phyloP scores from a whole-genome alignment of 139 green algal species.

The Haematococcus lacustris region DNA sequence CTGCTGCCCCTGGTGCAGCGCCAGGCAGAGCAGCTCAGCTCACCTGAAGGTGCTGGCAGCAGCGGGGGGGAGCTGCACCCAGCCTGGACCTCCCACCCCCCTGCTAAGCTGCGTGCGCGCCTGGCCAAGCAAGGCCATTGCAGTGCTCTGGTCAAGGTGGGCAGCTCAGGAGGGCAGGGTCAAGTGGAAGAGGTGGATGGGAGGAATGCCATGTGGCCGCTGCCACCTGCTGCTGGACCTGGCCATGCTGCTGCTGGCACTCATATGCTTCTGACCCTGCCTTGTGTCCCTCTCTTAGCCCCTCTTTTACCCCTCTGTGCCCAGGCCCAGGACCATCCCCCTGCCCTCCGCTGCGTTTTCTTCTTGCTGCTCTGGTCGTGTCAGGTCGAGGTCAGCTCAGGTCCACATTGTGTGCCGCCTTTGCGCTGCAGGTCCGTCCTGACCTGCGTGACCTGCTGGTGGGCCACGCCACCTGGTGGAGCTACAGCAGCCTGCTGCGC shows the following conservation, averaged over 20 bases:
- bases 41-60: neutral
- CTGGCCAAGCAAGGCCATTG: conserved; percentile 33
- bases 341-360: too few species aligned
- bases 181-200: neutral
- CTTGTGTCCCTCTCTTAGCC: neutral
- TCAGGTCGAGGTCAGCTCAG: too few species aligned
- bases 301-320: too few species aligned
- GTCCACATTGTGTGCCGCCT: too few species aligned
- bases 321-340: too few species aligned
- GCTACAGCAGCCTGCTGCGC: conserved; percentile 48
- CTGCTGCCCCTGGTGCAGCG: conserved; percentile 14
- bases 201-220: neutral
- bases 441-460: conserved; percentile 47
- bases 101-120: conserved; percentile 9
- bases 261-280: neutral
- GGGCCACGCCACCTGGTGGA: conserved; percentile 63
- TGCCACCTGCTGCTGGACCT: neutral
- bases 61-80: neutral
- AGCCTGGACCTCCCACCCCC: conserved; percentile 4
- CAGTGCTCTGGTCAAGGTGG: conserved; percentile 52
- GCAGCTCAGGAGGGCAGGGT: neutral
- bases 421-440: conserved; percentile 24
- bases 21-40: neutral
- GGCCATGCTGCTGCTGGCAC: neutral
- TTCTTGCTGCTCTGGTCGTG: too few species aligned